Percentiles rank a stretch among this genome's conserved stretches.
Evolutionary conservation across 148 eudicot genomes (phyloP).

Genomic region (Chenopodium suecicum): DNA sequence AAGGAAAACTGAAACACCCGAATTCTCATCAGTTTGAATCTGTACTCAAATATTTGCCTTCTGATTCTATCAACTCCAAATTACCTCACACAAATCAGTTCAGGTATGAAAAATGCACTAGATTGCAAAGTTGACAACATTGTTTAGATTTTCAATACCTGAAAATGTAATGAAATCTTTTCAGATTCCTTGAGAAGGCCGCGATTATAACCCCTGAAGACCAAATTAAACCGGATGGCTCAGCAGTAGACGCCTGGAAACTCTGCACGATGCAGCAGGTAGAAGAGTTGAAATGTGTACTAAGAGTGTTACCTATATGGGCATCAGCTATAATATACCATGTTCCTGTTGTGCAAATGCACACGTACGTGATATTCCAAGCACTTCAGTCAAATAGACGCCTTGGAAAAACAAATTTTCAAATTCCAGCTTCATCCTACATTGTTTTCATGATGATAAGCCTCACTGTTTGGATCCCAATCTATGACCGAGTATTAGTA

Average conservation of each 20-base stretch:
- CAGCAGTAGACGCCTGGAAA: constrained; percentile 62
- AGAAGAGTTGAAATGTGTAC: constrained; percentile 67
- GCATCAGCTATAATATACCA: constrained; percentile 52
- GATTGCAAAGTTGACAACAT: not conserved
- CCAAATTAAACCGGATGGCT: constrained; percentile 50
- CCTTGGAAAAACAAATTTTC: constrained; percentile 37
- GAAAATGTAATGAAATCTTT: not conserved
- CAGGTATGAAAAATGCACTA: constrained; percentile 39
- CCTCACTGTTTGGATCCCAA: constrained; percentile 47
- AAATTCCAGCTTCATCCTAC: constrained; percentile 75
- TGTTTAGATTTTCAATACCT: not conserved
- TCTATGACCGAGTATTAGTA: constrained; percentile 60
- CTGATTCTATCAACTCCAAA: constrained; percentile 58
- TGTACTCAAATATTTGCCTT: constrained; percentile 43
- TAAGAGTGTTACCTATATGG: constrained; percentile 68
- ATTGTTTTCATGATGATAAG: constrained; percentile 58
- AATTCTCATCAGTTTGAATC: constrained; percentile 35
- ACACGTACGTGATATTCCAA: constrained; percentile 56
- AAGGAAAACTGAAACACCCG: constrained; percentile 46
- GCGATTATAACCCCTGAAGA: constrained; percentile 41
- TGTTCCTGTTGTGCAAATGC: constrained; percentile 41
- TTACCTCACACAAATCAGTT: constrained; percentile 71
- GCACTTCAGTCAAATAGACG: constrained; percentile 65
- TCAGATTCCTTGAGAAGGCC: constrained; percentile 60
- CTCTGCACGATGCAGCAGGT: constrained; percentile 66